A percentile compares a stretch with the other conserved stretches of the same genome.
These are phyloP conservation scores for Diddensiella caesifluorescens DNA, from an alignment of 805 yeast species.

Conservation along the genomic window DNA sequence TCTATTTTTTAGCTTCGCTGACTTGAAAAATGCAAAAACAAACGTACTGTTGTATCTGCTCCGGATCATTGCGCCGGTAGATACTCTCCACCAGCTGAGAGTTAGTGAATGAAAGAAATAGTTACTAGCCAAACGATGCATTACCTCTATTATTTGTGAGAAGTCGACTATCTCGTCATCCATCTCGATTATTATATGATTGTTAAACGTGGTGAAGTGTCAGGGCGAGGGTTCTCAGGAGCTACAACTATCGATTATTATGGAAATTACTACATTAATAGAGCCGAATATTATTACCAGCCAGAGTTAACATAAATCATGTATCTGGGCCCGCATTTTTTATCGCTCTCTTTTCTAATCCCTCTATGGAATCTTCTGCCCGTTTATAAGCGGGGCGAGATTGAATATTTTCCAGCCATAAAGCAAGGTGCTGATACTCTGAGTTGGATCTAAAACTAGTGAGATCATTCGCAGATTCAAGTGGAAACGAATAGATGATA, in stretches of 20 bases:
- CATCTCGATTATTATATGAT: too few relatives aligned
- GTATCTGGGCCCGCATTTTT: too few relatives aligned
- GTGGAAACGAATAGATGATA: constrained; percentile 48
- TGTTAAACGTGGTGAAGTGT: too few relatives aligned
- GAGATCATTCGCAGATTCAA: background rate
- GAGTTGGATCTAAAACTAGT: background rate
- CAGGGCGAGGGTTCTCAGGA: too few relatives aligned
- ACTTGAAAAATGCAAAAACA: background rate
- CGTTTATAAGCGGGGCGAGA: constrained; percentile 24
- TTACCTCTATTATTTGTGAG: constrained; percentile 1
- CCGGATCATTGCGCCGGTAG: constrained; percentile 1
- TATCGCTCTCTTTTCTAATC: too few relatives aligned
- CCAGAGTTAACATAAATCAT: too few relatives aligned
- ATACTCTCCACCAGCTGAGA: background rate
- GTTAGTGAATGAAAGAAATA: background rate
- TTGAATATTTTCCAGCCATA: constrained; percentile 25
- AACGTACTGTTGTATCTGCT: background rate
- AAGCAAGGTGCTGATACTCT: constrained; percentile 25
- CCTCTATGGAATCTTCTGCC: constrained; percentile 10
- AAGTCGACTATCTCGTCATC: background rate
- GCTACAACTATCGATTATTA: too few relatives aligned
- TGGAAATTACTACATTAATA: too few relatives aligned
- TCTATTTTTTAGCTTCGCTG: constrained; percentile 5
- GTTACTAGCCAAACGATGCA: background rate
- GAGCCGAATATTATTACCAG: too few relatives aligned